Percentiles rank a stretch among this genome's conserved stretches.
Conservation (phyloP, 1,284 basidiomycete species). For the Sphaerobolus stellatus region DNA sequence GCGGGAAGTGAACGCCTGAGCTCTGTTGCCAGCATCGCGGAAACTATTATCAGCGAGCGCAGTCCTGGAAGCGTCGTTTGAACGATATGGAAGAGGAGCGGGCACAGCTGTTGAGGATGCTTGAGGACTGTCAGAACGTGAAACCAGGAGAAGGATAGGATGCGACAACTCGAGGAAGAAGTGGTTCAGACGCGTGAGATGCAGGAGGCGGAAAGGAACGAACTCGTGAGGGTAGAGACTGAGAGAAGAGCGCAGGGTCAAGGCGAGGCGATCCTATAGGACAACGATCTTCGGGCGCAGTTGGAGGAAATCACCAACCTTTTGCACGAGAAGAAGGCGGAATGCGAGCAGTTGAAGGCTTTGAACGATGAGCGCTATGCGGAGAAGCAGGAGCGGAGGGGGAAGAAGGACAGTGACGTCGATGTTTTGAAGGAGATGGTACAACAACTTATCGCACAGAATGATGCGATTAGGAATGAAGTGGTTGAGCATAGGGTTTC, state of each 20-base stretch:
- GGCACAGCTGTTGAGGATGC: neutral
- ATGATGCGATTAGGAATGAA: conserved; percentile 51
- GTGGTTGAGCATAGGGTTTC: conserved; percentile 45
- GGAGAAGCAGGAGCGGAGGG: conserved; percentile 54
- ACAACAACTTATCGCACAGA: conserved; percentile 52
- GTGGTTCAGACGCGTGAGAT: conserved; percentile 55
- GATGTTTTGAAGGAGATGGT: conserved; percentile 59
- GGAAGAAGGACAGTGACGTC: conserved; percentile 52
- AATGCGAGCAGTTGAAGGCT: conserved; percentile 53
- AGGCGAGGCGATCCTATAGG: conserved; percentile 54
- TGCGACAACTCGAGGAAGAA: conserved; percentile 48
- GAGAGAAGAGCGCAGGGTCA: conserved; percentile 60
- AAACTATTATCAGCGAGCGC: conserved; percentile 33
- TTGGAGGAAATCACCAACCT: conserved; percentile 66
- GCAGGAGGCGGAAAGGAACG: conserved; percentile 53
- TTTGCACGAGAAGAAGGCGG: conserved; percentile 60
- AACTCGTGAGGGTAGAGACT: conserved; percentile 55
- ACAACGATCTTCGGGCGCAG: conserved; percentile 57
- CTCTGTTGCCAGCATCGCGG: conserved; percentile 46
- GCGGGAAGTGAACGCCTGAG: conserved; percentile 21
- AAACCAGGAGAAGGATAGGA: conserved; percentile 32
- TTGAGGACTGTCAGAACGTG: conserved; percentile 53
- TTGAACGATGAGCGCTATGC: conserved; percentile 56
- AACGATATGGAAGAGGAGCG: neutral
- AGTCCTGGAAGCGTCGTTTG: conserved; percentile 44